Percentiles rank a stretch among this genome's conserved stretches.
phyloP scores from a whole-genome alignment of 2,329 filamentous ascomycete genomes.

The Ophiostoma himal-ulmi region DNA sequence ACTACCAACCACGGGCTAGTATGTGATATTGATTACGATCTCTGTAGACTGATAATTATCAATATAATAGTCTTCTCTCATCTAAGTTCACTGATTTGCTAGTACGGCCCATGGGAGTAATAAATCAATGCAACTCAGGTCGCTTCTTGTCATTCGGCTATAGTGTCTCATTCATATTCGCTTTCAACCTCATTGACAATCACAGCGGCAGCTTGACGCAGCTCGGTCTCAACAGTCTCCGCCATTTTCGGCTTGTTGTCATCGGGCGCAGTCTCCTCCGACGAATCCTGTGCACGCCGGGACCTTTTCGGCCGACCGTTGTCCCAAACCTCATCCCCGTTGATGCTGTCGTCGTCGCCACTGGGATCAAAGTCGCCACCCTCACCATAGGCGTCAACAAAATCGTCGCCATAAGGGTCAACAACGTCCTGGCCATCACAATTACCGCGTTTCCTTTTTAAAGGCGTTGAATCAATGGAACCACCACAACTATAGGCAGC shows the following conservation, averaged over 20 bases:
- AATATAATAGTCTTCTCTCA: too few species aligned
- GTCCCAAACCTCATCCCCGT: not conserved
- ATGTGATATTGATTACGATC: too few species aligned
- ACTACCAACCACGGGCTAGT: too few species aligned
- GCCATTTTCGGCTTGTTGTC: not conserved
- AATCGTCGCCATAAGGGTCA: too few species aligned
- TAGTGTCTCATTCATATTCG: not conserved
- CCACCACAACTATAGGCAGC: not conserved
- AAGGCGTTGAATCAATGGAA: not conserved
- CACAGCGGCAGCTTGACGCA: not conserved
- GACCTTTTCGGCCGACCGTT: not conserved
- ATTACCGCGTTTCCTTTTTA: not conserved
- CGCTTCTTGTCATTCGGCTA: not conserved
- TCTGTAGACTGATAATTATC: too few species aligned
- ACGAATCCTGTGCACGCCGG: not conserved
- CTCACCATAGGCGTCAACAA: too few species aligned
- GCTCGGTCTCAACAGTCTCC: constrained; percentile 1
- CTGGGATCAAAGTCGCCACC: too few species aligned
- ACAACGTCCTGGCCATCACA: not conserved
- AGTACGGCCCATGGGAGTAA: too few species aligned
- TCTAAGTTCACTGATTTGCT: too few species aligned
- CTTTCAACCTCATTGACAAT: constrained; percentile 1
- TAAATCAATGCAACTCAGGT: too few species aligned
- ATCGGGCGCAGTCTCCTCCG: not conserved
- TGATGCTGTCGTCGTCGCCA: not conserved